Base-by-base conservation (phyloP, 768 basidiomycete genomes). In the Harrya chromipes region DNA sequence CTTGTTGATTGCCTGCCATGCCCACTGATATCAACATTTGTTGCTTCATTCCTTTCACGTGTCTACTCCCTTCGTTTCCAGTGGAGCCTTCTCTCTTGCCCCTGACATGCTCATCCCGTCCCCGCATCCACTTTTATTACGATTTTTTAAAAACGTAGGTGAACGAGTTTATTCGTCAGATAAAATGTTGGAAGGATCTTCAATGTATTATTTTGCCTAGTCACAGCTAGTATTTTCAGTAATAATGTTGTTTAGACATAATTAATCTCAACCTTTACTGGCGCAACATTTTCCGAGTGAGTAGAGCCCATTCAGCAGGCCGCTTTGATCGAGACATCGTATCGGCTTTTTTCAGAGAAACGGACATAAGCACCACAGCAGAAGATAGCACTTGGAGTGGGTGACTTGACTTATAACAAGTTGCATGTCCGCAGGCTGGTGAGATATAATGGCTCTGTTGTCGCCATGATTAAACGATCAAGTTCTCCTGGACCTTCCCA, bases 161-260 rank as follows among this genome's bases (percentile, higher is more conserved):
- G 55, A 45, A 50, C 50, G 35, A 49, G 50, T 41, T 57, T 47
- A 40, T 54, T 56, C 58, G 53, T 54, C 50, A 20, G 21, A 48
- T 46, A 44, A 40, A 49, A 40, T 44, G 52, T 57, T 57, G 58
- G 59, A 65, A 65, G 57, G 52, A 55, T 54, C 53, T 64, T 63
- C 56, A 54, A 48, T 70, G 68, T 70, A 68, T 43, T 66, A 50
- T 50, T 55, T 58, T 46, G 24, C 50, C 38, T 66, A 58, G 57
- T 58, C 53, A 47, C 55, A 55, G 37, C 54, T 50, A 58, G 53
- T 60, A 33, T 42, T 40, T 53, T 39, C 44, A 51, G 53, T 59
- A 63, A 59, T 62, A 68, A 68, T 68, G 64, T 61, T 66, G 58
- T 64, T 66, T 63, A 66, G 51, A 43, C 60, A 54, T 60, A 57